Percentiles rank a stretch among this genome's conserved stretches.
These are phyloP conservation scores for Diospyros lotus DNA, from an alignment of 148 eudicot genomes.

Conservation along the genomic window DNA sequence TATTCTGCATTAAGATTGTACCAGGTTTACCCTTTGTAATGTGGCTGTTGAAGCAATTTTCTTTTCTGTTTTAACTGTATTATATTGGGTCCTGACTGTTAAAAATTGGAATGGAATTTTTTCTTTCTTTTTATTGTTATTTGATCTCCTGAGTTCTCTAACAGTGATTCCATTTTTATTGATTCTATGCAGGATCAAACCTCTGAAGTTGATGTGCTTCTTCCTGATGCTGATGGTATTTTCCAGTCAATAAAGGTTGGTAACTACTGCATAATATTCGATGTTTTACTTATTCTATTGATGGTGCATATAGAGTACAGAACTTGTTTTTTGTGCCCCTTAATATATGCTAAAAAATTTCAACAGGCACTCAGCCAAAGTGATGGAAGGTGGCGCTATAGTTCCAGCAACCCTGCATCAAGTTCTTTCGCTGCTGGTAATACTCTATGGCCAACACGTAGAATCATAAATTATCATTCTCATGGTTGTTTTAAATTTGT, in stretches of 20 bases:
- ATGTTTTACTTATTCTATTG: constrained; percentile 1
- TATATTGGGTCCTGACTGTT: not conserved
- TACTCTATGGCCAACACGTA: not conserved
- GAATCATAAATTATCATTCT: not conserved
- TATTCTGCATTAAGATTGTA: constrained; percentile 1
- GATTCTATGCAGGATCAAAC: constrained; percentile 50
- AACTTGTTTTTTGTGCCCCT: constrained; percentile 14
- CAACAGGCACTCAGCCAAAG: constrained; percentile 85
- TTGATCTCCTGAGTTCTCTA: not conserved
- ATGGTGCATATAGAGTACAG: not conserved
- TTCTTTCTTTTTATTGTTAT: not conserved
- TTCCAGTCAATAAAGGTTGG: constrained; percentile 80
- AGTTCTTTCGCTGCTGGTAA: constrained; percentile 96
- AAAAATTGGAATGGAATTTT: not conserved
- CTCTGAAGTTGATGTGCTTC: constrained; percentile 54
- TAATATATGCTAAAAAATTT: constrained; percentile 16
- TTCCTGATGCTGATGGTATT: constrained; percentile 56
- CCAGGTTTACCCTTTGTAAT: not conserved
- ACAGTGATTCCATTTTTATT: not conserved
- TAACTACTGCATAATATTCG: not conserved
- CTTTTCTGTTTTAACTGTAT: not conserved
- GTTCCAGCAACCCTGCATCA: constrained; percentile 75
- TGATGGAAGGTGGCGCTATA: constrained; percentile 98
- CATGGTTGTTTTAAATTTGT: not conserved
- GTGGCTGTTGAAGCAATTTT: not conserved